These are phyloP conservation scores for Mikania micrantha DNA, from an alignment of 129 eudicot species.

Conservation along the genomic window DNA sequence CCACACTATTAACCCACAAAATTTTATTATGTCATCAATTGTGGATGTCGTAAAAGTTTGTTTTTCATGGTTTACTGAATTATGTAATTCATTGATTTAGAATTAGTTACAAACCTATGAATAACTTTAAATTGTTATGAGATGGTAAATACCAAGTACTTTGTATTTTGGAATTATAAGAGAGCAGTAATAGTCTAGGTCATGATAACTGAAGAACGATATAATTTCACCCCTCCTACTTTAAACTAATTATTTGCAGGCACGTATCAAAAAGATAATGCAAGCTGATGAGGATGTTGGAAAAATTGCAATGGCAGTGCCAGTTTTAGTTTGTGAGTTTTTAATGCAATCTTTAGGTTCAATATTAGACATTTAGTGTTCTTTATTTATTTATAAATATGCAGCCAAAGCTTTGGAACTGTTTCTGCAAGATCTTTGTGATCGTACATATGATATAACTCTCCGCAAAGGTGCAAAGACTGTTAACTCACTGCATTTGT, in stretches of 20 bases:
- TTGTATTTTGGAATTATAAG: too few relatives aligned
- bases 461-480: slow-evolving; percentile 79
- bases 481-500: slow-evolving; percentile 79
- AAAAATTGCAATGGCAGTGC: slow-evolving; percentile 90
- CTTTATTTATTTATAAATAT: neutral
- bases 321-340: slow-evolving; percentile 77
- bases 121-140: too few relatives aligned
- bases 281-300: slow-evolving; percentile 95
- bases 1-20: neutral
- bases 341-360: neutral
- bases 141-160: too few relatives aligned
- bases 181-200: neutral
- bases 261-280: slow-evolving; percentile 89
- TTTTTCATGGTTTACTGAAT: neutral
- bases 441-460: slow-evolving; percentile 78
- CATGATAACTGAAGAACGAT: neutral
- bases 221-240: neutral
- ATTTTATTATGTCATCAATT: neutral
- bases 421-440: slow-evolving; percentile 86
- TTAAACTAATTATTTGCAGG: slow-evolving; percentile 31
- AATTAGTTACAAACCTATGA: too few relatives aligned
- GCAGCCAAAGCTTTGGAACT: slow-evolving; percentile 91
- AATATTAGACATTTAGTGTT: neutral
- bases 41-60: neutral
- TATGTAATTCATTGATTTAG: neutral